A percentile compares a stretch with the other conserved stretches of the same genome.
Conservation (phyloP, 164 flowering plant species). For the Magnolia sinica region DNA sequence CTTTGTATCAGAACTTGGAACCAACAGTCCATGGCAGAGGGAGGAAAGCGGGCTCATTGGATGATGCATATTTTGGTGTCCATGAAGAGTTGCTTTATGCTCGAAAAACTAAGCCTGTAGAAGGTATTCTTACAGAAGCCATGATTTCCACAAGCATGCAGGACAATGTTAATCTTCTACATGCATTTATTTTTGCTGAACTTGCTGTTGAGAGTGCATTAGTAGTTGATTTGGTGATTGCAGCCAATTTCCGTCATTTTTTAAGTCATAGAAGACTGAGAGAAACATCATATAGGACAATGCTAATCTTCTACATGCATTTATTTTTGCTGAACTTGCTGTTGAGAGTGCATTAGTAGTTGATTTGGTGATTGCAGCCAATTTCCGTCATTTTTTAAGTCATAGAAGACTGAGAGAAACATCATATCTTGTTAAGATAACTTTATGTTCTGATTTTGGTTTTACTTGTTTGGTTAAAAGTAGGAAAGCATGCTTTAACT, state of each 20-base stretch:
- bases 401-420: not conserved
- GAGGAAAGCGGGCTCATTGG: constrained; percentile 58
- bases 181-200: too few relatives aligned
- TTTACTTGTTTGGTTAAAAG: too few relatives aligned
- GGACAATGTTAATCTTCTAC: too few relatives aligned
- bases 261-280: not conserved
- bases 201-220: too few relatives aligned
- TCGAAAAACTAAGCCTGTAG: constrained; percentile 73
- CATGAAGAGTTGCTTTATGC: constrained; percentile 78
- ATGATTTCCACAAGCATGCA: not conserved
- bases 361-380: too few relatives aligned
- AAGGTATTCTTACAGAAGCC: constrained; percentile 45
- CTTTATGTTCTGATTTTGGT: too few relatives aligned
- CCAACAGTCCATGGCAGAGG: constrained; percentile 92
- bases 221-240: too few relatives aligned
- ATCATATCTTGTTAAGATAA: too few relatives aligned
- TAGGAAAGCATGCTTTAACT: too few relatives aligned
- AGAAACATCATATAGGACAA: not conserved
- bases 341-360: too few relatives aligned
- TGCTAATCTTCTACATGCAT: too few relatives aligned
- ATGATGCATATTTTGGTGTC: constrained; percentile 83
- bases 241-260: not conserved
- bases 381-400: not conserved
- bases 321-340: too few relatives aligned
- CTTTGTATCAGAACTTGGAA: constrained; percentile 57